Conservation (phyloP, 768 basidiomycete genomes). For the Suillus cothurnatus region DNA sequence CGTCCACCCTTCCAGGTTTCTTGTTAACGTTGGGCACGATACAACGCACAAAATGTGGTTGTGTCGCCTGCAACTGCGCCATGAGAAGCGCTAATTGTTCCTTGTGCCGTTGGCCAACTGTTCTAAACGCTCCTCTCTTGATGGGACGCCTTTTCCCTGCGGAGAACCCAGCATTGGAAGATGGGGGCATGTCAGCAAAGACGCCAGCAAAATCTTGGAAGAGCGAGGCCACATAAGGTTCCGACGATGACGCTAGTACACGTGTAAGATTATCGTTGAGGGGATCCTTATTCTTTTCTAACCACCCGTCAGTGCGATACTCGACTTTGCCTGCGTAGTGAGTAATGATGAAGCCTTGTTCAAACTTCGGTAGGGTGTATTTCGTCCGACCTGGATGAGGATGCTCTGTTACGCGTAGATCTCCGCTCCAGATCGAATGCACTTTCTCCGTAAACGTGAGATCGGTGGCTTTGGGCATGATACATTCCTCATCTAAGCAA, state of each 20-base stretch:
- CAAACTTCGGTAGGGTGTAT: conserved; percentile 85
- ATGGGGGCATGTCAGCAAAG: conserved; percentile 26
- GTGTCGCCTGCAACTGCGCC: conserved; percentile 88
- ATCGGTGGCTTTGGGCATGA: conserved; percentile 99
- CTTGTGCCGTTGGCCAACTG: conserved; percentile 93
- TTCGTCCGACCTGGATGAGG: conserved; percentile 79
- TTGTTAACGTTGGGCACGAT: conserved; percentile 95
- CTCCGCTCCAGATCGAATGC: conserved; percentile 67
- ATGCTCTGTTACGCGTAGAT: conserved; percentile 43
- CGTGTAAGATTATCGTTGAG: conserved; percentile 94
- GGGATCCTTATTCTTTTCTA: conserved; percentile 99
- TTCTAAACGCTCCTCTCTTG: conserved; percentile 97
- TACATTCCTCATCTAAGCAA: conserved; percentile 95
- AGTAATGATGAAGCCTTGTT: conserved; percentile 91
- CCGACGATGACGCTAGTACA: conserved; percentile 79
- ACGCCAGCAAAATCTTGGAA: conserved; percentile 80
- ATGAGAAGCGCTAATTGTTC: conserved; percentile 93
- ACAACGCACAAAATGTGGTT: conserved; percentile 97
- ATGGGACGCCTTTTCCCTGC: conserved; percentile 68
- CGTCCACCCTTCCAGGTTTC: conserved; percentile 88
- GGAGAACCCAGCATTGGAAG: conserved; percentile 40
- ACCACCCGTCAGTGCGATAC: conserved; percentile 94
- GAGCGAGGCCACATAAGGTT: conserved; percentile 78
- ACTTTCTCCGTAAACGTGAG: conserved; percentile 94
- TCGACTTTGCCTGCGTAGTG: conserved; percentile 98